Percentiles rank a stretch among this genome's conserved stretches.
Conservation (phyloP, 2,329 filamentous ascomycete genomes). For the Penicillium digitatum region DNA sequence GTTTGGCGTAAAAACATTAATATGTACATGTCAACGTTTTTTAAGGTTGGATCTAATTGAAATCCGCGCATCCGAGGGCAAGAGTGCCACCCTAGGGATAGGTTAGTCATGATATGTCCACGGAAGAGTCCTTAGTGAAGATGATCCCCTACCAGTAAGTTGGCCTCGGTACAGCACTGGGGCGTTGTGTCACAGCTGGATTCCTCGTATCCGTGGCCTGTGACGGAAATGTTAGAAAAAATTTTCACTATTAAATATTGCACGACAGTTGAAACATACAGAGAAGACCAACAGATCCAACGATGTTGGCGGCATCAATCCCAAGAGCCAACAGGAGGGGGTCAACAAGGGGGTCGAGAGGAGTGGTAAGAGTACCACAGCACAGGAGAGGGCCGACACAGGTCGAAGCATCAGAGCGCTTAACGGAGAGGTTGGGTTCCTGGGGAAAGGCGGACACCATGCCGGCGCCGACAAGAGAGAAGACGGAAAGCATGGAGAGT, state of each 20-base stretch:
- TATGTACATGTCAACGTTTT: background rate
- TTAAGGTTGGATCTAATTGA: constrained; percentile 4
- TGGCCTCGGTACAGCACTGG: constrained; percentile 32
- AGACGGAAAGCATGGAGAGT: constrained; percentile 27
- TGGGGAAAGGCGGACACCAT: constrained; percentile 29
- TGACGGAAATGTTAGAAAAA: background rate
- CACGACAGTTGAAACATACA: constrained; percentile 16
- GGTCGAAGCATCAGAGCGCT: constrained; percentile 12
- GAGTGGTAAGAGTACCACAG: constrained; percentile 29
- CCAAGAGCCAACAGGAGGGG: constrained; percentile 24
- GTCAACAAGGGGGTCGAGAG: constrained; percentile 27
- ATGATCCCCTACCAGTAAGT: constrained; percentile 25
- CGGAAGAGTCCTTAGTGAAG: too few species aligned
- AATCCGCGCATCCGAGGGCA: constrained; percentile 24
- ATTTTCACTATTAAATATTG: background rate
- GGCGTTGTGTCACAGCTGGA: constrained; percentile 19
- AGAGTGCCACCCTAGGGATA: constrained; percentile 21
- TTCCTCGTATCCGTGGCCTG: constrained; percentile 25
- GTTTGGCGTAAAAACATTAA: background rate
- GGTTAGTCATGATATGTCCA: background rate
- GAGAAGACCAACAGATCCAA: constrained; percentile 29
- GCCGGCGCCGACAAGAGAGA: constrained; percentile 28
- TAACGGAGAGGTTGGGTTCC: constrained; percentile 9
- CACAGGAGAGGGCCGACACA: constrained; percentile 26
- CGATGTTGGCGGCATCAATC: constrained; percentile 23